Conservation (phyloP, 2,329 filamentous ascomycete genomes). For the Huntiella savannae region DNA sequence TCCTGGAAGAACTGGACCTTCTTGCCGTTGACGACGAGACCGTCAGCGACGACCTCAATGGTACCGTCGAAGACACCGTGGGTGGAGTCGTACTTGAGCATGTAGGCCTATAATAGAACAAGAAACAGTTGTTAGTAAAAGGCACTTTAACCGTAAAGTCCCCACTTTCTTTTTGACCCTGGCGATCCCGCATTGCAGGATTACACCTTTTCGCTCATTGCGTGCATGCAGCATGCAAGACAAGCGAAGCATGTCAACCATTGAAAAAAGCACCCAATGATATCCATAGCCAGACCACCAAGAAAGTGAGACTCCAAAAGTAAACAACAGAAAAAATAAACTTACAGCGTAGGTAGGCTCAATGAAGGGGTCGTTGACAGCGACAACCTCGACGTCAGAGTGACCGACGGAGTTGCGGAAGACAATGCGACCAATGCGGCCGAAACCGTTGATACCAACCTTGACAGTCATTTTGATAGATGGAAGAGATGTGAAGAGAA, state of each 20-base stretch:
- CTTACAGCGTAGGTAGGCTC: constrained; percentile 92
- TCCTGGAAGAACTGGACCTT: constrained; percentile 25
- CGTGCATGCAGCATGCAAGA: too few relatives aligned
- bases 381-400: constrained; percentile 75
- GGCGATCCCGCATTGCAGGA: too few relatives aligned
- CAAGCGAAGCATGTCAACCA: neutral
- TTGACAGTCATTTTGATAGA: constrained; percentile 32
- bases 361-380: constrained; percentile 99
- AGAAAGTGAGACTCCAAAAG: neutral
- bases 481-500: constrained; percentile 1
- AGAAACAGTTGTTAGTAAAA: constrained; percentile 4
- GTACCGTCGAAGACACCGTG: constrained; percentile 94
- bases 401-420: constrained; percentile 95
- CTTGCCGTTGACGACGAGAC: constrained; percentile 85
- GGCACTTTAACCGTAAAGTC: too few relatives aligned
- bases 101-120: constrained; percentile 54
- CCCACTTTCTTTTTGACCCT: too few relatives aligned
- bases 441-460: constrained; percentile 99
- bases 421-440: constrained; percentile 97
- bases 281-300: too few relatives aligned
- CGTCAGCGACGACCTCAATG: constrained; percentile 49
- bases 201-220: too few relatives aligned
- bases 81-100: constrained; percentile 98
- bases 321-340: constrained; percentile 16
- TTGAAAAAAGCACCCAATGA: neutral